Evolutionary conservation across 495 filamentous ascomycete genomes (phyloP).

Genomic region (Xylaria cubensis): DNA sequence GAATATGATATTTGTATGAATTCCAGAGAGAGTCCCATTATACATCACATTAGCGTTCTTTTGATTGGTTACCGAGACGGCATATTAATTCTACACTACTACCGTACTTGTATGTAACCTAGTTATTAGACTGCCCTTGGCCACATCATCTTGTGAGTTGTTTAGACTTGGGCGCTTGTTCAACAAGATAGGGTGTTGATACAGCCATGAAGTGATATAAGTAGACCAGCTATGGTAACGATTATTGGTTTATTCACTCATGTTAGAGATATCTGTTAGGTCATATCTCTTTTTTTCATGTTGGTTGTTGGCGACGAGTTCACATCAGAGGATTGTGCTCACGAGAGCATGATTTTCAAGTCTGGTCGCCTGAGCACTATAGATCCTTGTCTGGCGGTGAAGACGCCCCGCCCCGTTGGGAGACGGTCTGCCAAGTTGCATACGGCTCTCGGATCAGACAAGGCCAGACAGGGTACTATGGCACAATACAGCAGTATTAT

Average conservation of each 20-base stretch:
- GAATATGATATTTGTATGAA: slow-evolving; percentile 26
- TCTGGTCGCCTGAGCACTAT: slow-evolving; percentile 8
- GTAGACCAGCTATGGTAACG: background rate
- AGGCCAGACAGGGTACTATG: slow-evolving; percentile 2
- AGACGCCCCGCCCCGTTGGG: background rate
- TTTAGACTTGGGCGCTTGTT: background rate
- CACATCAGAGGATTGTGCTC: slow-evolving; percentile 5
- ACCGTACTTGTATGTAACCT: slow-evolving; percentile 5
- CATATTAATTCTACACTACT: slow-evolving; percentile 23
- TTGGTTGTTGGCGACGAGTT: slow-evolving; percentile 7
- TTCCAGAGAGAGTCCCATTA: too few species aligned
- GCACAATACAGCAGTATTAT: background rate
- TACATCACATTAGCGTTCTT: background rate
- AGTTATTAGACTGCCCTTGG: background rate
- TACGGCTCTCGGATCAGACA: slow-evolving; percentile 19
- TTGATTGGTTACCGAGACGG: slow-evolving; percentile 32
- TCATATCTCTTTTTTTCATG: background rate
- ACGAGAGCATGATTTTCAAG: slow-evolving; percentile 21
- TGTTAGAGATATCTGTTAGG: background rate
- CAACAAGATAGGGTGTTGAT: background rate
- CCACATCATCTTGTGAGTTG: slow-evolving; percentile 17
- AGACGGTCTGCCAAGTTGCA: slow-evolving; percentile 16
- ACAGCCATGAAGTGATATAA: background rate
- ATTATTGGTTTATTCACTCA: background rate
- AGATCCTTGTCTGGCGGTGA: slow-evolving; percentile 27